Evolutionary conservation across 306 rosid genomes (phyloP).

Genomic region (Trifolium subterraneum): DNA sequence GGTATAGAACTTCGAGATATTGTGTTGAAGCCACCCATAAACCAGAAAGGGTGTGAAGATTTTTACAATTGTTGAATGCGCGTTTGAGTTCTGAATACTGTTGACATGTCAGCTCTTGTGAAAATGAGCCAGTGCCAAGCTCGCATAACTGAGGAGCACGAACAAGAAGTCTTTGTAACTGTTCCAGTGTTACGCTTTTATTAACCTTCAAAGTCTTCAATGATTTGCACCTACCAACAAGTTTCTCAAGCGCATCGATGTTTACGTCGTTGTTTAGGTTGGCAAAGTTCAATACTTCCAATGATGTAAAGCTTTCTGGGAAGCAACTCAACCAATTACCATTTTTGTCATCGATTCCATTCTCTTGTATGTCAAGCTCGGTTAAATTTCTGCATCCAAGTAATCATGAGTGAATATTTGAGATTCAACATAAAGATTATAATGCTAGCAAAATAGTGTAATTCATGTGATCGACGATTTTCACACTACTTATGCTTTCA

Average conservation of each 20-base stretch:
- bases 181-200: conserved; percentile 63
- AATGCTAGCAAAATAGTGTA: conserved; percentile 7
- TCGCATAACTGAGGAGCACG: conserved; percentile 66
- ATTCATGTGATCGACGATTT: neutral
- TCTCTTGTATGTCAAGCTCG: conserved; percentile 83
- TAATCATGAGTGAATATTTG: neutral
- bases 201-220: conserved; percentile 77
- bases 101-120: conserved; percentile 58
- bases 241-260: conserved; percentile 77
- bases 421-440: conserved; percentile 9
- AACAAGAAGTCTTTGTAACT: conserved; percentile 62
- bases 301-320: conserved; percentile 76
- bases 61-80: conserved; percentile 66
- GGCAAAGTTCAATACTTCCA: conserved; percentile 79
- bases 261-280: conserved; percentile 59
- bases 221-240: conserved; percentile 72
- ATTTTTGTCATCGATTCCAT: conserved; percentile 68
- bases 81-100: conserved; percentile 65
- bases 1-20: conserved; percentile 69
- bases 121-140: conserved; percentile 77
- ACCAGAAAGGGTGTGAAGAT: conserved; percentile 75
- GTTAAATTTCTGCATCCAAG: conserved; percentile 71
- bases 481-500: conserved; percentile 19
- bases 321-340: conserved; percentile 87
- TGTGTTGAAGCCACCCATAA: conserved; percentile 63